Percentiles rank a stretch among this genome's conserved stretches.
Evolutionary conservation across 148 eudicot species (phyloP).

Genomic region (Pharnaceum exiguum): DNA sequence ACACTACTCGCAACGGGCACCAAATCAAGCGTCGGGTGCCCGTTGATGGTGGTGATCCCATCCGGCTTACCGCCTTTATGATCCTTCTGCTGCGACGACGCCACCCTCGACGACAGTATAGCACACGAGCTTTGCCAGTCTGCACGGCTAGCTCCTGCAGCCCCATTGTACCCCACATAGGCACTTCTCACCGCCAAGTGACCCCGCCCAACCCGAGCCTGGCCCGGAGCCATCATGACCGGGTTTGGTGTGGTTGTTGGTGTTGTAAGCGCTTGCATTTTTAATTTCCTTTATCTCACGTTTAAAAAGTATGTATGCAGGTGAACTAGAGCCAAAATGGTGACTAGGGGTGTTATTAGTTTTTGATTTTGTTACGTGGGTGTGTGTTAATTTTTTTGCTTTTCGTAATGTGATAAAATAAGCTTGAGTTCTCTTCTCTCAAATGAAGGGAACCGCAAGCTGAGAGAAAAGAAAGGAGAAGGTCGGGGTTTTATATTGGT

Average conservation of each 20-base stretch:
- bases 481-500: conserved; percentile 31
- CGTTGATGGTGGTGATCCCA: conserved; percentile 45
- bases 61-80: conserved; percentile 9
- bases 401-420: background rate
- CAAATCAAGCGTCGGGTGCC: conserved; percentile 51
- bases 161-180: conserved; percentile 19
- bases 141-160: conserved; percentile 35
- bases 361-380: background rate
- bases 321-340: background rate
- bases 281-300: background rate
- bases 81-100: conserved; percentile 39
- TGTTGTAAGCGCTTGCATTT: conserved; percentile 52
- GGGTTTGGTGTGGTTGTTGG: conserved; percentile 32
- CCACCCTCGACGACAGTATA: conserved; percentile 61
- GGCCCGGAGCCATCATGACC: conserved; percentile 3
- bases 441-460: conserved; percentile 38
- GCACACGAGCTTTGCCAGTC: conserved; percentile 91
- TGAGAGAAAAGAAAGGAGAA: conserved; percentile 24
- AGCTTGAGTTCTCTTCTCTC: conserved; percentile 52
- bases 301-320: background rate
- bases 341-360: background rate
- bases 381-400: background rate
- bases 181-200: conserved; percentile 35
- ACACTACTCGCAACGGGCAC: conserved; percentile 30
- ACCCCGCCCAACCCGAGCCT: conserved; percentile 17